Conservation (phyloP, 257 asterid species). For the Penstemon barbatus region DNA sequence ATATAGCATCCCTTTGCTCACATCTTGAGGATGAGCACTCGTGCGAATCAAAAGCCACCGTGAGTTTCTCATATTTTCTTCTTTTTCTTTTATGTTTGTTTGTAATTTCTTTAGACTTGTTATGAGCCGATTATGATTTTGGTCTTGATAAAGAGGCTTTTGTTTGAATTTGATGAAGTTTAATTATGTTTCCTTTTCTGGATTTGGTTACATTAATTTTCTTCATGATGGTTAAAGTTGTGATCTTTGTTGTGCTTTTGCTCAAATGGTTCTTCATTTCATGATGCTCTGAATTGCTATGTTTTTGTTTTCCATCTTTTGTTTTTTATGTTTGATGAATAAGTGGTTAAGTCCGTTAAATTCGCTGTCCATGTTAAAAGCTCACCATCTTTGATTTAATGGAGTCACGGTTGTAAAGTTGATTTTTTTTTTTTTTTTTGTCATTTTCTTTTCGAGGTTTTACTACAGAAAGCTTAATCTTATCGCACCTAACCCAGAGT, state of each 20-base stretch:
- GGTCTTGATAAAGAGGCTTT: background rate
- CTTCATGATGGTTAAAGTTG: constrained; percentile 20
- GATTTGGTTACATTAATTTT: background rate
- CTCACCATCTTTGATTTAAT: too few species aligned
- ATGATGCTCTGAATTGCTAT: constrained; percentile 6
- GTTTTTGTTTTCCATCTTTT: background rate
- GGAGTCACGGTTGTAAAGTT: too few species aligned
- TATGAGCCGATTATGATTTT: background rate
- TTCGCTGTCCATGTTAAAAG: background rate
- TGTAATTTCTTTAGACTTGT: too few species aligned
- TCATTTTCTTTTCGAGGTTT: too few species aligned
- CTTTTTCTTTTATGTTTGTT: too few species aligned
- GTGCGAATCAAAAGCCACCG: constrained; percentile 68
- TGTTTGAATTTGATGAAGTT: constrained; percentile 8
- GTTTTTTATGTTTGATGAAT: background rate
- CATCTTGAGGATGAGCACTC: constrained; percentile 83
- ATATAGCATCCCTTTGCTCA: constrained; percentile 71
- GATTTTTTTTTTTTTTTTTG: too few species aligned
- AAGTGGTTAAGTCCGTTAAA: background rate
- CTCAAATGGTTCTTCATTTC: constrained; percentile 7
- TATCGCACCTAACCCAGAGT: too few species aligned
- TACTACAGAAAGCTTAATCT: too few species aligned
- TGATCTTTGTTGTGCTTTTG: constrained; percentile 9
- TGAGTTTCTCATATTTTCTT: constrained; percentile 40
- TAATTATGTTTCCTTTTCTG: background rate